Evolutionary conservation across 768 basidiomycete species (phyloP), one percentile per base, ranked within the genome.

Genomic region (Trichaptum fuscoviolaceum): DNA sequence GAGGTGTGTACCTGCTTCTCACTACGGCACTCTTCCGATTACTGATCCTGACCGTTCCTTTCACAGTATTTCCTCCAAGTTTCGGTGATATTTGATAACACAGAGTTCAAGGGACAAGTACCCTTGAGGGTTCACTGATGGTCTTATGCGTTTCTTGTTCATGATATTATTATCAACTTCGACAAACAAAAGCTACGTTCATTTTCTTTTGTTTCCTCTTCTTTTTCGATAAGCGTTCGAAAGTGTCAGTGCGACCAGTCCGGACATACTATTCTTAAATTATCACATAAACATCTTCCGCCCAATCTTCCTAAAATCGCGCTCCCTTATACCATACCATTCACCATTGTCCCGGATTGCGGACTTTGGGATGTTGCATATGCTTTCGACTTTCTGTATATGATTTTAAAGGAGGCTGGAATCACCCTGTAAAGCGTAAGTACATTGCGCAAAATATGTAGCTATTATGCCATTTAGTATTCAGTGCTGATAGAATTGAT

Each of bases 11-110:
- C 24, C 59, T 20, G 24, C 62, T 34, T 20, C 68, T 26, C 60
- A 23, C 17, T 23, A 35, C 25, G 18, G 30, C 7, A 34, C 59
- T 35, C 25, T 8, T n/a, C 0, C 35, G 2, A 20, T n/a, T n/a
- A n/a, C n/a, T 20, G 18, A 25, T 61, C 69, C 64, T 68, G 30
- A 67, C 36, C 25, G 57, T 59, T 57, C 30, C 35, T 63, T 35
- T 52, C 69, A 12, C 71, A 92, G 90, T 91, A 91, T 76, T 91
- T 89, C 73, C 77, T 91, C 65, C 88, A 91, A 66, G 81, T 89
- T 35, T 87, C 87, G 63, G 89, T 91, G 57, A 76, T 87, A 58
- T 78, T 88, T 57, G 85, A 85, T 20, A 84, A 86, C 70, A 87
- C 90, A 70, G 83, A 85, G 67, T 74, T 86, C 61, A 82, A 85